Percentiles rank a stretch among this genome's conserved stretches.
These are phyloP conservation scores for Dinochytrium kinnereticum DNA, from an alignment of 371 early-diverging fungal species.

Conservation along the genomic window DNA sequence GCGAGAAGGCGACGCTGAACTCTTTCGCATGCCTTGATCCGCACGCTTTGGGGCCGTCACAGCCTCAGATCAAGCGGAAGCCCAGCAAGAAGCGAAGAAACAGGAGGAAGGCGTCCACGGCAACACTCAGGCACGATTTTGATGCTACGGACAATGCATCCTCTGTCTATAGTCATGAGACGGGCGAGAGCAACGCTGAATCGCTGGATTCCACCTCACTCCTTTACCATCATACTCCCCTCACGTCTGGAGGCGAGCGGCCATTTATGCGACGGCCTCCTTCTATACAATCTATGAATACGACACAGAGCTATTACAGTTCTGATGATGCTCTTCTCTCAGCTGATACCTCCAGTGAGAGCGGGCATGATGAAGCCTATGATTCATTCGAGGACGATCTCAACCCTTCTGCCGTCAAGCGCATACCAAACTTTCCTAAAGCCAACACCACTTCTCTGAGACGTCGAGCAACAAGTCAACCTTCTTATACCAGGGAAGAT, in stretches of 20 bases:
- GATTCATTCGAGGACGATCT: constrained; percentile 13
- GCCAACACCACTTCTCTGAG: neutral
- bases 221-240: neutral
- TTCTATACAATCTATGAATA: neutral
- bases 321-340: constrained; percentile 6
- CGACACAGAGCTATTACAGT: neutral
- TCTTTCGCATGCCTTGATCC: neutral
- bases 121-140: neutral
- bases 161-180: neutral
- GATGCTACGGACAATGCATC: neutral
- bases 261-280: too few relatives aligned
- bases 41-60: neutral
- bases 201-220: neutral
- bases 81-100: neutral
- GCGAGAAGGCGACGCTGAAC: too few relatives aligned
- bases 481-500: neutral
- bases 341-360: neutral
- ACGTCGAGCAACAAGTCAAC: constrained; percentile 3
- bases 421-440: neutral
- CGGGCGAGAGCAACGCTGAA: too few relatives aligned
- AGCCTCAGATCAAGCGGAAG: neutral
- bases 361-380: neutral
- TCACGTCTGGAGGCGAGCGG: too few relatives aligned
- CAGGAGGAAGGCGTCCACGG: neutral
- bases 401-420: neutral